Percentiles rank a stretch among this genome's conserved stretches.
Evolutionary conservation across 176 grass and related monocot species (phyloP).

Genomic region (Carex kokanica): DNA sequence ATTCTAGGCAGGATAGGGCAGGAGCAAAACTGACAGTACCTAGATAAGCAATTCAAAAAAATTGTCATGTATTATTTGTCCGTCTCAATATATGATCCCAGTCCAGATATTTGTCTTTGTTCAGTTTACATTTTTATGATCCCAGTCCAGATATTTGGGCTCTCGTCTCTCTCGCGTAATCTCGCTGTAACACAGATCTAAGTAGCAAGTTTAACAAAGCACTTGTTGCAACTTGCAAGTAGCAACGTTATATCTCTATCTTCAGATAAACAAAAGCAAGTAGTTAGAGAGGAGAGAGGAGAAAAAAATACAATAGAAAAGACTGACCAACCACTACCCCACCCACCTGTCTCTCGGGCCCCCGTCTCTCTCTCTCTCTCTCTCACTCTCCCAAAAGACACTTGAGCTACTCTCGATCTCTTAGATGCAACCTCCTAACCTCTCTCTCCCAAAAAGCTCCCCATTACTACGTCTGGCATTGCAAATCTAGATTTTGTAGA

Average conservation of each 20-base stretch:
- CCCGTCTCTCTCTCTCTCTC: background rate
- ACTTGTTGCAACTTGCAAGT: background rate
- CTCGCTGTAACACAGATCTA: background rate
- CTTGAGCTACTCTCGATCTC: conserved; percentile 6
- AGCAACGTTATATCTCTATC: too few species aligned
- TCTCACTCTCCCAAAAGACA: conserved; percentile 11
- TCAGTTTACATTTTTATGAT: too few species aligned
- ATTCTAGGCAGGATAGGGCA: background rate
- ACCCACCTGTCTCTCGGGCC: background rate
- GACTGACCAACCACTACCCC: conserved; percentile 8
- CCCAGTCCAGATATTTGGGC: too few species aligned
- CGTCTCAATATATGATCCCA: background rate
- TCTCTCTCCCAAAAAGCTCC: conserved; percentile 8
- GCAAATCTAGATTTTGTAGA: background rate
- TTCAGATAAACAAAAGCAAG: too few species aligned
- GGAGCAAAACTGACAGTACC: background rate
- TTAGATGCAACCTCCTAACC: conserved; percentile 24
- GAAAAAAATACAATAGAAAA: background rate
- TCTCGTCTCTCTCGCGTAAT: too few species aligned
- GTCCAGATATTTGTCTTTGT: background rate
- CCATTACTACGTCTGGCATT: background rate
- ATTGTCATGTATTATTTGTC: background rate
- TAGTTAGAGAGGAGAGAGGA: background rate
- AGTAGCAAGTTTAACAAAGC: background rate
- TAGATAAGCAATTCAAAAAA: background rate